These are phyloP conservation scores for Aspergillus phoenicis DNA, from an alignment of 2,329 filamentous ascomycete genomes.

Conservation along the genomic window DNA sequence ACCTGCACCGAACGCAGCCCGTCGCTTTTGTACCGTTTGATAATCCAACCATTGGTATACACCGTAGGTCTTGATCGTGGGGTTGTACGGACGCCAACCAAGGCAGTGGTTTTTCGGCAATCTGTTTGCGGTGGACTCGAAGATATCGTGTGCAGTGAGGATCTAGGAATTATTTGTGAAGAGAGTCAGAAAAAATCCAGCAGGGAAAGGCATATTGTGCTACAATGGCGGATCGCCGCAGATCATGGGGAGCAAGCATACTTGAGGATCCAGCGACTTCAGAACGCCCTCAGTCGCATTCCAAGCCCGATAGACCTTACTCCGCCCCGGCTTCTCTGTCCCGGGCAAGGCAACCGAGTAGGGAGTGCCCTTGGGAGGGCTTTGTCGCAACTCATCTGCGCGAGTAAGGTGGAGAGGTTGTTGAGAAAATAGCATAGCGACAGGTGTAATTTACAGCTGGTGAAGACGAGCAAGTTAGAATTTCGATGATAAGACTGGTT, in stretches of 20 bases:
- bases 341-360: conserved; percentile 79
- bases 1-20: conserved; percentile 82
- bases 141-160: conserved; percentile 76
- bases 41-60: conserved; percentile 85
- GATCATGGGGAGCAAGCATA: conserved; percentile 35
- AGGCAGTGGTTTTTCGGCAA: conserved; percentile 72
- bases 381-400: conserved; percentile 56
- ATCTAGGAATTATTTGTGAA: conserved; percentile 35
- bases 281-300: conserved; percentile 72
- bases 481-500: neutral
- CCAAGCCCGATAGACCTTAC: conserved; percentile 81
- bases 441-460: neutral
- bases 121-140: conserved; percentile 67
- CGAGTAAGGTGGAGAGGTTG: conserved; percentile 38
- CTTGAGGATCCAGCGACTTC: conserved; percentile 69
- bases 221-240: neutral
- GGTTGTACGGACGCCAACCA: conserved; percentile 78
- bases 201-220: neutral
- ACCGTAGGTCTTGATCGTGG: conserved; percentile 70
- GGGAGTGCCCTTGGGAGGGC: conserved; percentile 73
- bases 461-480: neutral
- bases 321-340: conserved; percentile 71
- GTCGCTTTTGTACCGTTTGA: conserved; percentile 72
- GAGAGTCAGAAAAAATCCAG: neutral
- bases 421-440: conserved; percentile 42